Evolutionary conservation across 2,329 filamentous ascomycete genomes (phyloP).

Genomic region (Verruconis gallopava): DNA sequence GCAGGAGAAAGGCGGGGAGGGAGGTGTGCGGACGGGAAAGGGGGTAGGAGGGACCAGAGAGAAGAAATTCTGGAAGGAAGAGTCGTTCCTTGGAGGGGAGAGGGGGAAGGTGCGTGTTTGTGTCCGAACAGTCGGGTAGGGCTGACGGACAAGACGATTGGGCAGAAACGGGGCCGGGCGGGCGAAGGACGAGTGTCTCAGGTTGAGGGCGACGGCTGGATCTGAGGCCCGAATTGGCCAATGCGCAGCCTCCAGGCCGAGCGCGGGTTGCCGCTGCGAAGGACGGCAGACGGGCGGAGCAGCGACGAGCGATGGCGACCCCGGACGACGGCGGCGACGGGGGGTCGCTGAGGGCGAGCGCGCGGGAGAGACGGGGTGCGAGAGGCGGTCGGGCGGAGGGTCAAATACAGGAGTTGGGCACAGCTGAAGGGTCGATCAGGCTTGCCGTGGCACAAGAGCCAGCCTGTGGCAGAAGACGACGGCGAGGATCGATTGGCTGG

Average conservation of each 20-base stretch:
- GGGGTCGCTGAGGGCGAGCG: not conserved
- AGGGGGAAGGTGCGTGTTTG: no score
- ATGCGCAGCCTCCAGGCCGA: not conserved
- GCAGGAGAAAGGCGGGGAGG: no score
- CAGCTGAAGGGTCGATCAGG: not conserved
- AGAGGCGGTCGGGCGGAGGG: not conserved
- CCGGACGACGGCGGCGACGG: not conserved
- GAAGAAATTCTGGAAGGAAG: not conserved
- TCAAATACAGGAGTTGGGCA: no score
- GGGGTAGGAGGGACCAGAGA: not conserved
- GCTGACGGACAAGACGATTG: not conserved
- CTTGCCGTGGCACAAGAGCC: not conserved
- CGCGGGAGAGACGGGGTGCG: not conserved
- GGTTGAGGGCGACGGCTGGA: no score
- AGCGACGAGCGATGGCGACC: not conserved
- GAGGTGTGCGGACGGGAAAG: not conserved
- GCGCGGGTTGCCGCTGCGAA: not conserved
- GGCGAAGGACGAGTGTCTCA: not conserved
- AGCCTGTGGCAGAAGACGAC: not conserved
- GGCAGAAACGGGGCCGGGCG: not conserved
- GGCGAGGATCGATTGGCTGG: not conserved
- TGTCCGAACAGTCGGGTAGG: not conserved
- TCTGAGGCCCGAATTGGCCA: not conserved
- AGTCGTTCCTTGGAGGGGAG: no score
- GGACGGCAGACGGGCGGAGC: not conserved